A percentile compares a stretch with the other conserved stretches of the same genome.
These are phyloP conservation scores for Clavulina sp. DNA, from an alignment of 768 basidiomycete species.

Conservation along the genomic window DNA sequence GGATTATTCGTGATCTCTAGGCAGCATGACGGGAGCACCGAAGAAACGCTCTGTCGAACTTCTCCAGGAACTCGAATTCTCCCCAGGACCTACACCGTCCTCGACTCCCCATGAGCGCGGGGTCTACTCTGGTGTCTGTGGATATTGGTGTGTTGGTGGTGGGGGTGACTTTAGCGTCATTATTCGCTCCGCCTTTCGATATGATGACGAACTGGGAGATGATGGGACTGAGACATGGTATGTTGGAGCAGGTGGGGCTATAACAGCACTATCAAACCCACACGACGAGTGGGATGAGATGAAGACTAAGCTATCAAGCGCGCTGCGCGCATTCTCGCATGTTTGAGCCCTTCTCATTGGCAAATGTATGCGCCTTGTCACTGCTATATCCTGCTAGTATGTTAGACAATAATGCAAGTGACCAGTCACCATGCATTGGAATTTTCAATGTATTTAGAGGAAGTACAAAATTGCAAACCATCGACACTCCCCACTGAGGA, in stretches of 20 bases:
- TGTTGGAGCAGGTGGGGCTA: conserved; percentile 89
- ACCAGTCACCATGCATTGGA: too few relatives aligned
- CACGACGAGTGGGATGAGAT: conserved; percentile 92
- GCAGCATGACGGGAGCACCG: conserved; percentile 95
- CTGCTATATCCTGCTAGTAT: too few relatives aligned
- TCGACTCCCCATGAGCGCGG: conserved; percentile 31
- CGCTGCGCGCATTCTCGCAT: conserved; percentile 21
- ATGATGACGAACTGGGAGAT: conserved; percentile 24
- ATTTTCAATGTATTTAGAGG: too few relatives aligned
- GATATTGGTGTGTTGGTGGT: conserved; percentile 82
- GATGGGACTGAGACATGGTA: conserved; percentile 36
- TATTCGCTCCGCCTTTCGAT: conserved; percentile 82
- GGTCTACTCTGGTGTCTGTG: conserved; percentile 84
- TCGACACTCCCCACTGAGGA: too few relatives aligned
- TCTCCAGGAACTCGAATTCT: conserved; percentile 51
- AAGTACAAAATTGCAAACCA: too few relatives aligned
- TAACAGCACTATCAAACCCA: conserved; percentile 78
- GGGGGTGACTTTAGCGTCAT: conserved; percentile 86
- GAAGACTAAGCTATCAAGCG: conserved; percentile 66
- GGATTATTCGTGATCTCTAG: conserved; percentile 22
- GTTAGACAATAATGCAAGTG: too few relatives aligned
- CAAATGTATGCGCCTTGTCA: too few relatives aligned
- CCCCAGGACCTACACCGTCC: not conserved
- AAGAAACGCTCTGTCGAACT: conserved; percentile 90
- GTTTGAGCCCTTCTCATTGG: too few relatives aligned